Evolutionary conservation across 2,329 filamentous ascomycete species (phyloP).

Genomic region (Fusarium liriodendri): DNA sequence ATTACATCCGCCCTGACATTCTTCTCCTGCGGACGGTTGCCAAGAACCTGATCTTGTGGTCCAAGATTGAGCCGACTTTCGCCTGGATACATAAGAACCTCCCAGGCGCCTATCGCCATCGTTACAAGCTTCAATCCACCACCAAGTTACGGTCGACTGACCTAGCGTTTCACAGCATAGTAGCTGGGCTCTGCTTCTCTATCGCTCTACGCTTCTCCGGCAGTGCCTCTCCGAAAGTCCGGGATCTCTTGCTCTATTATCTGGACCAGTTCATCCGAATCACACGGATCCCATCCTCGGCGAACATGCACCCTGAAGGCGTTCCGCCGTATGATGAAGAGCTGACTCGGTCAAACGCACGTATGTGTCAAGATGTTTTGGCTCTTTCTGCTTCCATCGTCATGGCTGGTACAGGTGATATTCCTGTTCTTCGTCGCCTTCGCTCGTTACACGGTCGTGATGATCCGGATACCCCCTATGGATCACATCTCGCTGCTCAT

Average conservation of each 20-base stretch:
- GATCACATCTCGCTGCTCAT: constrained; percentile 92
- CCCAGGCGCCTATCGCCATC: constrained; percentile 74
- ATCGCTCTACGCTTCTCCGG: constrained; percentile 81
- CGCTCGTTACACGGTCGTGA: constrained; percentile 89
- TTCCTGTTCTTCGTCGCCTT: constrained; percentile 85
- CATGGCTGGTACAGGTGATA: constrained; percentile 95
- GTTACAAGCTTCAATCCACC: constrained; percentile 69
- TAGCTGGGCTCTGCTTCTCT: constrained; percentile 88
- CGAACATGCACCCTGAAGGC: constrained; percentile 44
- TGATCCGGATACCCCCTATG: constrained; percentile 86
- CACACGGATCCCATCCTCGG: constrained; percentile 64
- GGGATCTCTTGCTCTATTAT: constrained; percentile 85
- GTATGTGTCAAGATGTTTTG: constrained; percentile 91
- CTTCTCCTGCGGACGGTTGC: constrained; percentile 90
- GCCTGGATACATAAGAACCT: constrained; percentile 82
- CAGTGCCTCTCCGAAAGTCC: constrained; percentile 75
- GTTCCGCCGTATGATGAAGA: constrained; percentile 80
- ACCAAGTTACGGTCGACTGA: constrained; percentile 80
- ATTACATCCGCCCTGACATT: constrained; percentile 94
- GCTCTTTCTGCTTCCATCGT: constrained; percentile 86
- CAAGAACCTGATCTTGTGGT: constrained; percentile 94
- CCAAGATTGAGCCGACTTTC: constrained; percentile 77
- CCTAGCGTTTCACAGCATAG: constrained; percentile 91
- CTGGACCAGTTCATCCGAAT: constrained; percentile 89
- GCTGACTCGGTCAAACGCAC: constrained; percentile 82